Conservation (phyloP, 495 filamentous ascomycete genomes). For the Penicillium robsamsonii region DNA sequence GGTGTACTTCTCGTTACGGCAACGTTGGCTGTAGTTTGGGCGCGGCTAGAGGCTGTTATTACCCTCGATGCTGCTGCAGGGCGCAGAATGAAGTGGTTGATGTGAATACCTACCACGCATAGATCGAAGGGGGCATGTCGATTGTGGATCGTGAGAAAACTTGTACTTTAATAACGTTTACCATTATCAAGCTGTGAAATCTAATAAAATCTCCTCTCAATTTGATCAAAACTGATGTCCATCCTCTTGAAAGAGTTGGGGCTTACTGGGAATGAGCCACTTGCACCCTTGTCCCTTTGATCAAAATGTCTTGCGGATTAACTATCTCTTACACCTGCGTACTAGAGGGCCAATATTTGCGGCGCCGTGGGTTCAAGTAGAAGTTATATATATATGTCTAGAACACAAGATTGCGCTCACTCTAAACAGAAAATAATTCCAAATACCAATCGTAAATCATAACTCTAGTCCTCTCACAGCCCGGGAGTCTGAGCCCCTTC, state of each 20-base stretch:
- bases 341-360: no score
- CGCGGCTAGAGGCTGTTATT: constrained; percentile 30
- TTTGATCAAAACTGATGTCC: background rate
- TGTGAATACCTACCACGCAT: constrained; percentile 1
- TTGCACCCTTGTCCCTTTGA: background rate
- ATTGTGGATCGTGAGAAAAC: background rate
- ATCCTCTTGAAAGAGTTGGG: background rate
- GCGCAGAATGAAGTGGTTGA: constrained; percentile 20
- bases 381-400: background rate
- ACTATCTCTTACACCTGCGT: no score
- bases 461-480: constrained; percentile 10
- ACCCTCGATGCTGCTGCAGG: constrained; percentile 12
- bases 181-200: background rate
- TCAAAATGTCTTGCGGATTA: no score
- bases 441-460: constrained; percentile 12
- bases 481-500: constrained; percentile 45
- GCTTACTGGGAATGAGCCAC: background rate
- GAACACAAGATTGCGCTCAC: background rate
- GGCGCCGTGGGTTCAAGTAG: background rate
- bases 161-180: background rate
- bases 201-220: background rate
- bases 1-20: constrained; percentile 29
- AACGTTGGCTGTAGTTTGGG: constrained; percentile 33
- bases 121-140: background rate
- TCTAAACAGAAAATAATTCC: background rate